phyloP scores from a whole-genome alignment of 257 asterid genomes.

The Scutellaria minor region DNA sequence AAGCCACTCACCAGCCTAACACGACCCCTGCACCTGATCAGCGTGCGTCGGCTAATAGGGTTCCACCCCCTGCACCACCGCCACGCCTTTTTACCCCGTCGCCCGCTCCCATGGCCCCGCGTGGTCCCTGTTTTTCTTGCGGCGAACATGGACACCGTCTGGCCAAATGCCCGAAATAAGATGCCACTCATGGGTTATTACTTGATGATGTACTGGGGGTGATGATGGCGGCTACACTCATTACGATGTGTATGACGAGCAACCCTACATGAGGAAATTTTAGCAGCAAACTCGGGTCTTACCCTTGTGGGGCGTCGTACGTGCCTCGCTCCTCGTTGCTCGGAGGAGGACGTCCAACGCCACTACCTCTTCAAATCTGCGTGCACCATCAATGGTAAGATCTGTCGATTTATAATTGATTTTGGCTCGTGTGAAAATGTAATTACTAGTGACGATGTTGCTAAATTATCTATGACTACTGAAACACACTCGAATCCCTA shows the following conservation, averaged over 20 bases:
- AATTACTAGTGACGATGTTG: neutral
- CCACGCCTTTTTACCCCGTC: no score
- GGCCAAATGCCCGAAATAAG: neutral
- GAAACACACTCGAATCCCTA: no score
- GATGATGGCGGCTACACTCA: neutral
- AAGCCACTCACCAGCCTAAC: no score
- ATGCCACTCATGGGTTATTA: neutral
- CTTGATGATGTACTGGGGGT: neutral
- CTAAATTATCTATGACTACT: no score
- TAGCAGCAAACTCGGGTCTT: neutral
- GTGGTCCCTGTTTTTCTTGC: neutral
- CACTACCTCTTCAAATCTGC: neutral
- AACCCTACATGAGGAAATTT: neutral
- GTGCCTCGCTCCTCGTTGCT: neutral
- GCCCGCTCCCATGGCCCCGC: no score
- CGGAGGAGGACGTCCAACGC: neutral
- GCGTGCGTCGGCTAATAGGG: no score
- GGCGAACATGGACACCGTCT: neutral
- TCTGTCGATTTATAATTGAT: neutral
- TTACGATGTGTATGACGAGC: neutral
- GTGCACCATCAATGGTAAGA: no score
- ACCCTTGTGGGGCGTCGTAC: neutral
- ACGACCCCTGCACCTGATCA: no score
- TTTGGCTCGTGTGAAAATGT: neutral
- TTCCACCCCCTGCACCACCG: no score